A percentile compares a stretch with the other conserved stretches of the same genome.
Conservation (phyloP, 2,329 filamentous ascomycete species). For the Hortaea werneckii region DNA sequence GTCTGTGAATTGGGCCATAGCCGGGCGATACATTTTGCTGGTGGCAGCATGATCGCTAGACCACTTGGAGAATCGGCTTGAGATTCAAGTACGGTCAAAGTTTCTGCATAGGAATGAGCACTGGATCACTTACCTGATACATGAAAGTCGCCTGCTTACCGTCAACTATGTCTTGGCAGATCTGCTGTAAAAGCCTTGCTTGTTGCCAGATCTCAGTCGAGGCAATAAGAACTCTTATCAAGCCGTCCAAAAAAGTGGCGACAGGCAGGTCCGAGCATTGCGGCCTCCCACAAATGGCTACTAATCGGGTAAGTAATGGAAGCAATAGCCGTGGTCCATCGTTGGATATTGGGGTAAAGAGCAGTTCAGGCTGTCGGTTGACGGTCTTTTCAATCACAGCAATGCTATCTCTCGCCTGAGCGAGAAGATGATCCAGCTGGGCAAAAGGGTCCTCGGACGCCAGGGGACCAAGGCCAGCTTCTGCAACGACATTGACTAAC, state of each 20-base stretch:
- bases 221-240: slow-evolving; percentile 27
- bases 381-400: slow-evolving; percentile 68
- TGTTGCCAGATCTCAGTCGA: slow-evolving; percentile 27
- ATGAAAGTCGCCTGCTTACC: slow-evolving; percentile 19
- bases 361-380: slow-evolving; percentile 61
- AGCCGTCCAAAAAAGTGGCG: slow-evolving; percentile 28
- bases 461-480: slow-evolving; percentile 64
- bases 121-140: slow-evolving; percentile 11
- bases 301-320: slow-evolving; percentile 44
- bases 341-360: slow-evolving; percentile 32
- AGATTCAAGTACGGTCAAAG: slow-evolving; percentile 33
- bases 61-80: slow-evolving; percentile 6
- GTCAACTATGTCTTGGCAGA: slow-evolving; percentile 32
- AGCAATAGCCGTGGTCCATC: slow-evolving; percentile 41
- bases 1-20: slow-evolving; percentile 31
- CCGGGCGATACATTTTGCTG: slow-evolving; percentile 28
- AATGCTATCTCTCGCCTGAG: slow-evolving; percentile 61
- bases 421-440: slow-evolving; percentile 42
- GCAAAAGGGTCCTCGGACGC: slow-evolving; percentile 60
- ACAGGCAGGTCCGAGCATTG: slow-evolving; percentile 32
- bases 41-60: slow-evolving; percentile 28
- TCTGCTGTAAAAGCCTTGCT: slow-evolving; percentile 23
- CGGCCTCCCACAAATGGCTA: slow-evolving; percentile 36
- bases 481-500: slow-evolving; percentile 72
- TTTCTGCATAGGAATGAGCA: slow-evolving; percentile 30